A percentile compares a stretch with the other conserved stretches of the same genome.
Conservation (phyloP, 2,329 filamentous ascomycete genomes). For the Penicillium sp. region DNA sequence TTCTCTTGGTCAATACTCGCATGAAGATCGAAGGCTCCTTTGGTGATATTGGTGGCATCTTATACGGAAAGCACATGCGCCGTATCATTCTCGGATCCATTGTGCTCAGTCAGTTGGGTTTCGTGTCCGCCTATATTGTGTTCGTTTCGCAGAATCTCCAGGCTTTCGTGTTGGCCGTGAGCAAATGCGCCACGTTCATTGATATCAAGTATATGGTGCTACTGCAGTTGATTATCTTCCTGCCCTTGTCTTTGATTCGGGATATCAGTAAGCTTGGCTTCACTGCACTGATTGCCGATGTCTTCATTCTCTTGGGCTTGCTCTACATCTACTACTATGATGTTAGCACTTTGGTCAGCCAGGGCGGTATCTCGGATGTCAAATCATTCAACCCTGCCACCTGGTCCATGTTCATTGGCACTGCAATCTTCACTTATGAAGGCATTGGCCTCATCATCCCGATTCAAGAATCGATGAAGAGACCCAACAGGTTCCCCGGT, state of each 20-base stretch:
- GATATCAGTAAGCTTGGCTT: slow-evolving; percentile 98
- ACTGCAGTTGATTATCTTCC: slow-evolving; percentile 92
- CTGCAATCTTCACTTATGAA: slow-evolving; percentile 98
- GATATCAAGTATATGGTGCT: slow-evolving; percentile 87
- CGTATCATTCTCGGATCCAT: slow-evolving; percentile 86
- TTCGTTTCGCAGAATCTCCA: slow-evolving; percentile 96
- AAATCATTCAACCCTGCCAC: slow-evolving; percentile 84
- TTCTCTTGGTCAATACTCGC: slow-evolving; percentile 84
- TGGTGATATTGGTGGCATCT: slow-evolving; percentile 88
- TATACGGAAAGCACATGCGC: slow-evolving; percentile 91
- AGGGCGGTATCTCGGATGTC: slow-evolving; percentile 78
- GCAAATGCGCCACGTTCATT: slow-evolving; percentile 81
- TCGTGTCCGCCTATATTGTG: slow-evolving; percentile 92
- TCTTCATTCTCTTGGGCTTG: slow-evolving; percentile 89
- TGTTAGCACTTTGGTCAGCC: slow-evolving; percentile 74
- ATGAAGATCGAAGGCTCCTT: slow-evolving; percentile 90
- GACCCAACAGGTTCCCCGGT: slow-evolving; percentile 84
- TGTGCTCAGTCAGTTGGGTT: slow-evolving; percentile 92
- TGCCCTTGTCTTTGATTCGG: slow-evolving; percentile 88
- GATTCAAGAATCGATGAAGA: slow-evolving; percentile 95
- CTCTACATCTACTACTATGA: slow-evolving; percentile 97
- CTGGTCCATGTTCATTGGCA: slow-evolving; percentile 98
- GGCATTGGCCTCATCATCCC: slow-evolving; percentile 97
- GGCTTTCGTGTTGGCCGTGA: slow-evolving; percentile 89
- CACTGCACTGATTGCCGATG: slow-evolving; percentile 88